Evolutionary conservation across 1,284 basidiomycete species (phyloP).

Genomic region (Cryptococcus deneoformans): DNA sequence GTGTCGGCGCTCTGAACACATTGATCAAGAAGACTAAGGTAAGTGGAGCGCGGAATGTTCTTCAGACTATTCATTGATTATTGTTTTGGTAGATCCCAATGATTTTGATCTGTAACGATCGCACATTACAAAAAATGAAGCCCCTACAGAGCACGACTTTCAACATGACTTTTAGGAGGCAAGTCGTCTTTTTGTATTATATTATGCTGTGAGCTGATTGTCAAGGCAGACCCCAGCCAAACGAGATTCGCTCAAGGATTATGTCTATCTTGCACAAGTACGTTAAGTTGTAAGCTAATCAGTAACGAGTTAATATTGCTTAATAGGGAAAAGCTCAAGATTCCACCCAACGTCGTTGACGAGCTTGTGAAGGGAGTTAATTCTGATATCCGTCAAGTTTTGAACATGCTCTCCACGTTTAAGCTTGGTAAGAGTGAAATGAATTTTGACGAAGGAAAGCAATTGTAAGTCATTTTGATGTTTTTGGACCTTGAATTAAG

Average conservation of each 20-base stretch:
- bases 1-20: constrained; percentile 86
- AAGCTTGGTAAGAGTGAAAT: constrained; percentile 74
- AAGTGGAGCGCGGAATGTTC: constrained; percentile 3
- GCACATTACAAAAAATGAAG: constrained; percentile 81
- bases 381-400: constrained; percentile 92
- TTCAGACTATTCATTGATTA: background rate
- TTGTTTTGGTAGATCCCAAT: constrained; percentile 70
- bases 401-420: constrained; percentile 99
- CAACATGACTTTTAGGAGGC: constrained; percentile 75
- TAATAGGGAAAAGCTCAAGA: constrained; percentile 81
- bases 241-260: constrained; percentile 75
- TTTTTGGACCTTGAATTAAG: background rate
- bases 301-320: background rate
- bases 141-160: constrained; percentile 74
- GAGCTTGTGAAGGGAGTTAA: constrained; percentile 85
- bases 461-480: constrained; percentile 59
- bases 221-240: constrained; percentile 64
- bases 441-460: constrained; percentile 87
- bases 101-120: constrained; percentile 97
- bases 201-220: constrained; percentile 5
- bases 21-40: constrained; percentile 94
- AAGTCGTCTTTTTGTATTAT: constrained; percentile 17
- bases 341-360: constrained; percentile 86
- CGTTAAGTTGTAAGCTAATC: constrained; percentile 27
- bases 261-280: constrained; percentile 86